Evolutionary conservation across 306 rosid species (phyloP), one percentile per base, ranked within the genome.

Genomic region (Vigna trinervia): DNA sequence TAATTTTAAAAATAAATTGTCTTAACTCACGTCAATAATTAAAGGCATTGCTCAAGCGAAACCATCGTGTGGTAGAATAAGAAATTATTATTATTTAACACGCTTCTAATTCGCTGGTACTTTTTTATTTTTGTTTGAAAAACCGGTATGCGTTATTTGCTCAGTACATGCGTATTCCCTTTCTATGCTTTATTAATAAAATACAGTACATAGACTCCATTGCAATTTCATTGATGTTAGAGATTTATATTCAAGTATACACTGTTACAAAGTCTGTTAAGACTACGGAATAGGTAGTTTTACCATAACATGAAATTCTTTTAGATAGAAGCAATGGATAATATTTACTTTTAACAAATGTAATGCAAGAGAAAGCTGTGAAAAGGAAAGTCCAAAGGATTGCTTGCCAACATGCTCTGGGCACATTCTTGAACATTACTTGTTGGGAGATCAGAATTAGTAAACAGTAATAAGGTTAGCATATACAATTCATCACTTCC

Each of bases 401-500:
- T n/a, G 2, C 52, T 47, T 12, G 52, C 52, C 41, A 52, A 76
- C 10, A 17, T 38, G 73, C 62, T 69, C 11, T 48, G 26, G 71
- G 41, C 65, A 50, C 65, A 51, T 59, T 61, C 53, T 26, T 26
- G 39, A 48, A 45, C 32, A 28, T 69, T 60, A 62, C n/a, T 2
- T 69, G 58, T 20, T 75, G 61, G 74, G 53, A 41, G 41, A 38
- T 60, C 20, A 52, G 39, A 69, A 69, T 17, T 51, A 22, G 54
- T 52, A 62, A 62, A 76, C 36, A 15, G 45, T 56, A 39, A 7
- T 39, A 2, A 14, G 7, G 45, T 61, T 14, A 39, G 61, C 41
- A 10, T 78, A 66, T 78, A 78, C 84, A 75, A 75, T 36, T n/a
- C 68, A 58, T 66, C 53, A 66, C 45, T 38, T 50, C 70, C 71